Conservation (phyloP, 352 stramenopile species). For the Phytophthora sp. region DNA sequence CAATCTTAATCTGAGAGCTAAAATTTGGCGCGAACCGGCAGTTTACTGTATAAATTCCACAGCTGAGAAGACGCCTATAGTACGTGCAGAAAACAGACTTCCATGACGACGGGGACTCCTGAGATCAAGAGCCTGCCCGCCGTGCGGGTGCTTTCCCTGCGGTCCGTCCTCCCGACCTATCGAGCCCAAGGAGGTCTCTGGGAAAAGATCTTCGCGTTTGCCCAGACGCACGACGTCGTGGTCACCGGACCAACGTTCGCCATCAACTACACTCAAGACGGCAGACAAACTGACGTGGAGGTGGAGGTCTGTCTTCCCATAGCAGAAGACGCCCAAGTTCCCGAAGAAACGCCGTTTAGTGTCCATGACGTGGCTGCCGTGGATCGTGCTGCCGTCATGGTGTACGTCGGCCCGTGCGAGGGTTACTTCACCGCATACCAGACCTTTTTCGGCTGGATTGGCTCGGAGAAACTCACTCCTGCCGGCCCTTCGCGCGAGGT, state of each 20-base stretch:
- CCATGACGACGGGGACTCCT: constrained; percentile 6
- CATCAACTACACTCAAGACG: constrained; percentile 47
- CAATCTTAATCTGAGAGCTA: constrained; percentile 7
- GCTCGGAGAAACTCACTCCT: constrained; percentile 33
- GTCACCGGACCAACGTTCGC: constrained; percentile 41
- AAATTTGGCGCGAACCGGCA: constrained; percentile 20
- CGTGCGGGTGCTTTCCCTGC: constrained; percentile 36
- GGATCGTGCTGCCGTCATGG: constrained; percentile 37
- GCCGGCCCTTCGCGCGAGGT: constrained; percentile 45
- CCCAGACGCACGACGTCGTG: constrained; percentile 23
- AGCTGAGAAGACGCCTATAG: constrained; percentile 4
- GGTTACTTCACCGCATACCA: constrained; percentile 36
- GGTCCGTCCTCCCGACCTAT: constrained; percentile 43
- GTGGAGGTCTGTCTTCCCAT: constrained; percentile 60
- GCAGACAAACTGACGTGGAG: constrained; percentile 54
- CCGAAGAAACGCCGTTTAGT: constrained; percentile 25
- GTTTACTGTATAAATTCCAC: constrained; percentile 7
- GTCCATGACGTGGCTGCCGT: constrained; percentile 30
- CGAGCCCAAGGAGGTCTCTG: constrained; percentile 42
- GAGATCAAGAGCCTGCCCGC: constrained; percentile 33
- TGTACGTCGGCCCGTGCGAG: constrained; percentile 43
- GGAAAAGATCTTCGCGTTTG: constrained; percentile 34
- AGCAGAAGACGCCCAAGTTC: constrained; percentile 20
- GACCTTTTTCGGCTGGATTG: constrained; percentile 49
- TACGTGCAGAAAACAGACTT: background rate